Base-by-base conservation (phyloP, 208 protist genomes). In the Zelonia costaricensis region DNA sequence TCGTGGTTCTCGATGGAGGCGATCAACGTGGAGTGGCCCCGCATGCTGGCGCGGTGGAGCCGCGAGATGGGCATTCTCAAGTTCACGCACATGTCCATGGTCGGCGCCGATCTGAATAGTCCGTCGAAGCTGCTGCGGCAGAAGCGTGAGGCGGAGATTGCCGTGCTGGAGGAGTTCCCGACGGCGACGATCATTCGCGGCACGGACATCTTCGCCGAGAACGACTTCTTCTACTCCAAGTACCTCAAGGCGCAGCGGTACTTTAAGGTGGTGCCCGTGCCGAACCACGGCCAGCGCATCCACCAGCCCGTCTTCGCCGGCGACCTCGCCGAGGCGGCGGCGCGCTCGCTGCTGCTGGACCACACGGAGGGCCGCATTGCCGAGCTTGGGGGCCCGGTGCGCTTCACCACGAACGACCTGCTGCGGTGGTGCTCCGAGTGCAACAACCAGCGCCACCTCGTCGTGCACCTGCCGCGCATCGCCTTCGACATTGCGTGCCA, bases 1-100 rank as follows among this genome's bases (percentile, higher is more conserved):
- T 95, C 86, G 39, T 95, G 90, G 90, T 95, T 92, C 57, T 92
- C 86, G 15, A 95, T 92, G 86, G 90, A 93, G 70, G 86, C 86
- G 22, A 80, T 95, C 47, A 95, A 95, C 57, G 90, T 95, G 40
- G 86, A 95, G 77, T 95, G 86, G 85, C 90, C 90, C 42, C 86
- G 90, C 46, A 91, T 95, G 86, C 71, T 95, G 38, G 90, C 90
- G 25, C 84, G 86, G 47, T 95, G 90, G 87, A 88, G 71, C 20
- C 84, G 90, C 23, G 90, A 95, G 76, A 58, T 95, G 46, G 86
- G 90, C 35, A 93, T 95, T 38, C 76, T 92, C 39, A 80, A 80
- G 25, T 78, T 95, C 31, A 89, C 82, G 13, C 90, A 93, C 68
- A 88, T 95, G 75, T 95, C 90, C 28, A 95, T 95, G 90, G 84